A percentile compares a stretch with the other conserved stretches of the same genome.
Evolutionary conservation across 176 grass and related monocot genomes (phyloP).

Genomic region (Oryza rufipogon): DNA sequence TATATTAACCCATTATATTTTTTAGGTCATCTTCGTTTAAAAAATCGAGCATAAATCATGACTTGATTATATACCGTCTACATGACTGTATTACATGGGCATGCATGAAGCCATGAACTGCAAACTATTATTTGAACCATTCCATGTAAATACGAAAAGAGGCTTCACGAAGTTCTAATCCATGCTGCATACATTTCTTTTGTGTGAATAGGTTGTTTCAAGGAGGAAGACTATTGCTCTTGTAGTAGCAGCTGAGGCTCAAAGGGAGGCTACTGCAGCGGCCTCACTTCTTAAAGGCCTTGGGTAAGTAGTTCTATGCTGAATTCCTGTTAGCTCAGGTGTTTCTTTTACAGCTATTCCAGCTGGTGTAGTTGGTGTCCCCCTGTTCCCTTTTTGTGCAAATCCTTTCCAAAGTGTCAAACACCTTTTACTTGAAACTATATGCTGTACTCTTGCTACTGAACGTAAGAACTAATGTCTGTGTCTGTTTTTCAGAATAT

Average conservation of each 20-base stretch:
- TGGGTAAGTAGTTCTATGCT: conserved; percentile 49
- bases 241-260: conserved; percentile 85
- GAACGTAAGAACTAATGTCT: neutral
- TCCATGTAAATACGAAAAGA: neutral
- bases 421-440: neutral
- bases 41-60: neutral
- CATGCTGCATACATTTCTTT: conserved; percentile 29
- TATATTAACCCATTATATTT: conserved; percentile 28
- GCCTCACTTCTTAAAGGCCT: conserved; percentile 90
- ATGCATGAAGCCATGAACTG: neutral
- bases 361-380: neutral
- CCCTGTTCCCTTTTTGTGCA: neutral
- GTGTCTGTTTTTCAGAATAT: conserved; percentile 59
- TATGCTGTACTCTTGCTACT: neutral
- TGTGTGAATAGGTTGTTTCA: conserved; percentile 68
- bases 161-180: conserved; percentile 9
- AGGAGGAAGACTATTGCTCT: conserved; percentile 91
- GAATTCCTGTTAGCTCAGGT: conserved; percentile 18
- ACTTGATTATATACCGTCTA: neutral
- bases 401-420: neutral
- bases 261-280: conserved; percentile 89
- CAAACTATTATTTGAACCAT: neutral
- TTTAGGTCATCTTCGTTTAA: neutral
- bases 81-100: neutral
- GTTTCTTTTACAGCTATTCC: conserved; percentile 10